Base-by-base conservation (phyloP, 2,329 filamentous ascomycete species). In the Aspergillus sp. region DNA sequence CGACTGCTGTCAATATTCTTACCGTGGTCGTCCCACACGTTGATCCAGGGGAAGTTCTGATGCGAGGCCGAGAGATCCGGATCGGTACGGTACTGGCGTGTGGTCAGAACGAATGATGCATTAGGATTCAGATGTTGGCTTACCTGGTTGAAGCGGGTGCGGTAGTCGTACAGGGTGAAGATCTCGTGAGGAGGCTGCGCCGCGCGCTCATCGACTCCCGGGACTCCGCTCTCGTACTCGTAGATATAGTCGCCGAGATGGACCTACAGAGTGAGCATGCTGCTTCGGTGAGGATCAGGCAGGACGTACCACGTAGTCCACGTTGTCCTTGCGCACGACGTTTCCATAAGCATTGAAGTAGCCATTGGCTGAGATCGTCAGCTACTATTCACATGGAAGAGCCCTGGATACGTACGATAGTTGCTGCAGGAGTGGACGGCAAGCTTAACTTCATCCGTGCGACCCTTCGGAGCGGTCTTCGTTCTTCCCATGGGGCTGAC, bases 371-470 rank as follows among this genome's bases (percentile, higher is more conserved):
- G 51, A 22, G 20, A 19, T 6, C 9, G 16, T 42, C 17, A 42
- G 40, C 55, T 50, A 58, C 8, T 42, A 3, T 17, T 8, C 1
- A n/a, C 2, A 17, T 2, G 11, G 14, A 32, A 42, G 35, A 40
- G 7, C 5, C 22, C 1, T 19, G 7, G 17, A 9, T 10, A 66
- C 78, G 46, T 65, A 81, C 80, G 82, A 58, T 79, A 88, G 67
- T 89, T 90, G 60, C 77, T 79, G 74, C 87, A 90, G 2, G 85
- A 89, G 65, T 86, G 90, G 1, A 91, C 79, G 1, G 86, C 86
- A 50, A 90, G 75, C 36, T 76, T 81, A 50, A 90, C 73, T 16
- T 79, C 71, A 1, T 78, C 47, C 5, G 85, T 78, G 20, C 81
- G 73, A 13, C 76, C 73, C 2, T 70, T 67, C 2, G 87, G 86